Conservation (phyloP, 345 rosid species). For the Ceriops zippeliana region DNA sequence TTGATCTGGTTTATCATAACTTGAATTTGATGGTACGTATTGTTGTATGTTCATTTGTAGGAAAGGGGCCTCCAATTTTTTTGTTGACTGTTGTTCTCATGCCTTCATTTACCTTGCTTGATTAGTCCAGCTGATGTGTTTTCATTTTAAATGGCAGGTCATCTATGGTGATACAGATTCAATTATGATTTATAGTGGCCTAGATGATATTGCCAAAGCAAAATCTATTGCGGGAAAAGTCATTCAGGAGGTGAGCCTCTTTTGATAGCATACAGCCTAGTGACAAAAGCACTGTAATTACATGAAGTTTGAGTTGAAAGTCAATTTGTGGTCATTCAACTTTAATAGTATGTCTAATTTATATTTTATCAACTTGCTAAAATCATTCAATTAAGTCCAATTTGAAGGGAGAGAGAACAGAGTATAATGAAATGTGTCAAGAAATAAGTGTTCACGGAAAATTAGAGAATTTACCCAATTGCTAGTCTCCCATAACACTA, state of each 20-base stretch:
- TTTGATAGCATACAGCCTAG: too few relatives aligned
- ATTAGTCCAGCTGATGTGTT: conserved; percentile 15
- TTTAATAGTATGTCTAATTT: too few relatives aligned
- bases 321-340: too few relatives aligned
- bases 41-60: neutral
- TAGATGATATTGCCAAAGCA: conserved; percentile 77
- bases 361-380: too few relatives aligned
- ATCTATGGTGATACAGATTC: conserved; percentile 99
- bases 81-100: neutral
- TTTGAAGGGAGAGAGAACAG: too few relatives aligned
- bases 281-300: too few relatives aligned
- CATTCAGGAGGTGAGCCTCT: conserved; percentile 67
- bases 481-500: too few relatives aligned
- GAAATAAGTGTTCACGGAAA: too few relatives aligned
- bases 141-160: conserved; percentile 54
- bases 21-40: conserved; percentile 75
- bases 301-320: too few relatives aligned
- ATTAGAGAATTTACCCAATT: too few relatives aligned
- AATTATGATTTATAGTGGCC: conserved; percentile 93
- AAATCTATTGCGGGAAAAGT: conserved; percentile 78
- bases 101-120: conserved; percentile 5
- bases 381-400: too few relatives aligned
- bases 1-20: conserved; percentile 91
- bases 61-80: neutral
- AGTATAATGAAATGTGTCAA: too few relatives aligned